These are phyloP conservation scores for Nemania serpens DNA, from an alignment of 2,329 filamentous ascomycete species.

Conservation along the genomic window DNA sequence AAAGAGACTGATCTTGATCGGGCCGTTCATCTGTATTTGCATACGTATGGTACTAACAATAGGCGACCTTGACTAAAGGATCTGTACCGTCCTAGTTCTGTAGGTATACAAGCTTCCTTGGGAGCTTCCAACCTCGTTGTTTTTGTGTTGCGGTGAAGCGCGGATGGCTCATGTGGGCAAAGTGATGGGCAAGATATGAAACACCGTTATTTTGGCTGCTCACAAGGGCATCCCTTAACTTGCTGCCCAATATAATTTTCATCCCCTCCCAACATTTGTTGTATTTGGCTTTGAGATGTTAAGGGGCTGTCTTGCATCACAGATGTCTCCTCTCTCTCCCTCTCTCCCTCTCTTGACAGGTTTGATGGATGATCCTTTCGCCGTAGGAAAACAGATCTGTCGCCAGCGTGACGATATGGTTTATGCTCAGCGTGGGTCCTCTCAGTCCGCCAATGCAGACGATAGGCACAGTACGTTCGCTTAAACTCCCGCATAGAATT, in stretches of 20 bases:
- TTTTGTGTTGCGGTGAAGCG: too few relatives aligned
- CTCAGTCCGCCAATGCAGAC: constrained; percentile 7
- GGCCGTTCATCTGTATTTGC: background rate
- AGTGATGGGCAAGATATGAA: background rate
- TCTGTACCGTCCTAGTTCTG: background rate
- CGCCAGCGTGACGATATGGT: background rate
- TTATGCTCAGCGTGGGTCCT: background rate
- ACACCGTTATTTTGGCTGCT: background rate
- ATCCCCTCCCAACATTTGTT: background rate
- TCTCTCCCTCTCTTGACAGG: too few relatives aligned
- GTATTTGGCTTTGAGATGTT: too few relatives aligned
- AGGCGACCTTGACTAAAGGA: background rate
- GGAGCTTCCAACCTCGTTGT: background rate
- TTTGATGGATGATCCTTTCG: background rate
- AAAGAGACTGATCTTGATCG: background rate
- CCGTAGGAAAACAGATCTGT: too few relatives aligned
- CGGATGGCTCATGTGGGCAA: background rate
- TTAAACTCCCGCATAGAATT: constrained; percentile 16
- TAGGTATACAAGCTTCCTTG: background rate
- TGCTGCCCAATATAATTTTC: background rate
- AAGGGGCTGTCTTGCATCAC: constrained; percentile 2
- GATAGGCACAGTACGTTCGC: constrained; percentile 4
- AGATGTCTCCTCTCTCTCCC: background rate
- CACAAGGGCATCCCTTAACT: too few relatives aligned
- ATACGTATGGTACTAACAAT: background rate